Percentiles rank a stretch among this genome's conserved stretches.
phyloP scores from a whole-genome alignment of 305 asterid species.

The Fraxinus nigra region DNA sequence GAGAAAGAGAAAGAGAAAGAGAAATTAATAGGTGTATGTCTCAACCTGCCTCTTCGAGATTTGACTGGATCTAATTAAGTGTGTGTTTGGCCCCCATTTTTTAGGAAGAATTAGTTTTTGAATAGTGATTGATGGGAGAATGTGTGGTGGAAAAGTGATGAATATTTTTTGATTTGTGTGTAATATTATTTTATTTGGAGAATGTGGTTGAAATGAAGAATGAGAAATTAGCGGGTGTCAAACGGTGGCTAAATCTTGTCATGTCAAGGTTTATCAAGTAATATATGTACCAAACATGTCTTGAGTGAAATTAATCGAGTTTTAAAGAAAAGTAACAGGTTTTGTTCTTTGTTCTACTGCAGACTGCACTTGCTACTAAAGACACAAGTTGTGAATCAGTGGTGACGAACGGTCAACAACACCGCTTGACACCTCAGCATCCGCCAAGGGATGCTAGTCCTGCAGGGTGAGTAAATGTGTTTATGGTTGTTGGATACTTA shows the following conservation, averaged over 20 bases:
- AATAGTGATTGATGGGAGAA: too few species aligned
- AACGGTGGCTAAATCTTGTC: neutral
- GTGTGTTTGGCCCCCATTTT: too few species aligned
- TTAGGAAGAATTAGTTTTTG: too few species aligned
- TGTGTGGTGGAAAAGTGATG: too few species aligned
- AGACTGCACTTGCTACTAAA: slow-evolving; percentile 43
- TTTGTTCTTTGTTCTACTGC: slow-evolving; percentile 9
- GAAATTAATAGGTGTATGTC: too few species aligned
- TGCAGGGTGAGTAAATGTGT: slow-evolving; percentile 54
- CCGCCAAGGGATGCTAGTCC: slow-evolving; percentile 67
- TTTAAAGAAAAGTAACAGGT: neutral
- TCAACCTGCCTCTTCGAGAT: too few species aligned
- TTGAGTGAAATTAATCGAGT: neutral
- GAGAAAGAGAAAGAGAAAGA: too few species aligned
- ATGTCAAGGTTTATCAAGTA: neutral
- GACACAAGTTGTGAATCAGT: slow-evolving; percentile 57
- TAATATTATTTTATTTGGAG: too few species aligned
- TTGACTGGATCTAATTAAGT: too few species aligned
- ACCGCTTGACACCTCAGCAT: slow-evolving; percentile 51
- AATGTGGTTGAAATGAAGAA: too few species aligned
- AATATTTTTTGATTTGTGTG: too few species aligned
- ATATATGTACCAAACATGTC: neutral
- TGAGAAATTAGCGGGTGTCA: too few species aligned
- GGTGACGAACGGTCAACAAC: slow-evolving; percentile 54
- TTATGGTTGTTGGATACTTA: slow-evolving; percentile 31